Evolutionary conservation across 345 rosid genomes (phyloP).

Genomic region (Populus pruinosa): DNA sequence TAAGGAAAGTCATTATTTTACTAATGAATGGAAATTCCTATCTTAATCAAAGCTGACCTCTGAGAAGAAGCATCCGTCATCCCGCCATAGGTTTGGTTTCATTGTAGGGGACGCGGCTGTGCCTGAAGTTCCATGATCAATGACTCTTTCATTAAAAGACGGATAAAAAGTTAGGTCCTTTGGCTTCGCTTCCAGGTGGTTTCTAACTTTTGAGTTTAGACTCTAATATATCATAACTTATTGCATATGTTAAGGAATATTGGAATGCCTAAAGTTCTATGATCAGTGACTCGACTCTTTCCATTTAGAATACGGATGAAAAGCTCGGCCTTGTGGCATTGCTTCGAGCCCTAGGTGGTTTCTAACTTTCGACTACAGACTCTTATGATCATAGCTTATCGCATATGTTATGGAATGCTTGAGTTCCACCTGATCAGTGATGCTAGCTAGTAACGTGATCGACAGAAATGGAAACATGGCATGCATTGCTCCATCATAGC

Average conservation of each 20-base stretch:
- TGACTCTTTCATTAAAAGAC: not conserved
- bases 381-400: not conserved
- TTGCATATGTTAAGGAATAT: too few relatives aligned
- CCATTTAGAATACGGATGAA: not conserved
- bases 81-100: too few relatives aligned
- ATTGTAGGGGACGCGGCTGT: not conserved
- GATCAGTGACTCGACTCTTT: too few relatives aligned
- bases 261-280: too few relatives aligned
- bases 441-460: not conserved
- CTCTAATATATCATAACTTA: not conserved
- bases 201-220: not conserved
- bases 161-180: not conserved
- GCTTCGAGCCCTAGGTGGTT: too few relatives aligned
- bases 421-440: not conserved
- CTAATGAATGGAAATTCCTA: too few relatives aligned
- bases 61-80: too few relatives aligned
- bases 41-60: too few relatives aligned
- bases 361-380: not conserved
- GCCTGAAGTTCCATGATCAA: too few relatives aligned
- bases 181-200: not conserved
- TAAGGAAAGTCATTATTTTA: too few relatives aligned
- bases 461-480: not conserved
- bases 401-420: not conserved
- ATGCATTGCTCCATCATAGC: not conserved
- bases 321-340: not conserved